phyloP scores from a whole-genome alignment of 768 basidiomycete species.

The Suillus bovinus region DNA sequence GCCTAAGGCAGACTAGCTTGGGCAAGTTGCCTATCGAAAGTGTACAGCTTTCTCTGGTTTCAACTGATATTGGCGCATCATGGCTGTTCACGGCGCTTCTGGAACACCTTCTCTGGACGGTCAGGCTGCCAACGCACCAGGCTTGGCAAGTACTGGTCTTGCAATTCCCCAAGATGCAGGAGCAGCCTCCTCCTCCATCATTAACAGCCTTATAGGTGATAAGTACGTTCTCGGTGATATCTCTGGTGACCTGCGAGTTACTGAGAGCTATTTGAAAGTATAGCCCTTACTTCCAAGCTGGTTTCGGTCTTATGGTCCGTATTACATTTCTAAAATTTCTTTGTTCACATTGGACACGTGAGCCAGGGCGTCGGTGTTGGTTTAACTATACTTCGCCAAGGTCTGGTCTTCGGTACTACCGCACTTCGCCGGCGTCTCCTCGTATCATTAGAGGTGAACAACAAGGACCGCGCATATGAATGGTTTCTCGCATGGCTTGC shows the following conservation, averaged over 20 bases:
- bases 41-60: background rate
- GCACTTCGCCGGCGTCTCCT: conserved; percentile 87
- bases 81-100: background rate
- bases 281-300: conserved; percentile 97
- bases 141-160: conserved; percentile 2
- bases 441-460: conserved; percentile 93
- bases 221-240: conserved; percentile 53
- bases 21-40: background rate
- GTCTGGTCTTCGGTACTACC: conserved; percentile 63
- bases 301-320: conserved; percentile 93
- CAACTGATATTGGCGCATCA: background rate
- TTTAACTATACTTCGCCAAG: conserved; percentile 72
- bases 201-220: conserved; percentile 51
- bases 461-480: conserved; percentile 91
- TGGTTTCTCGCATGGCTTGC: conserved; percentile 99
- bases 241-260: conserved; percentile 12
- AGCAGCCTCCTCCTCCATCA: conserved; percentile 28
- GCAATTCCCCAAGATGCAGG: conserved; percentile 12
- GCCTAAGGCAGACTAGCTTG: background rate
- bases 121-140: background rate
- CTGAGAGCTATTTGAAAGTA: conserved; percentile 36
- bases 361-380: conserved; percentile 87
- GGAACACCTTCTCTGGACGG: background rate
- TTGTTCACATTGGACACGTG: conserved; percentile 3
- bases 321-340: background rate